These are phyloP conservation scores for Furcasterigmium sp. DNA, from an alignment of 2,329 filamentous ascomycete genomes.

Conservation along the genomic window DNA sequence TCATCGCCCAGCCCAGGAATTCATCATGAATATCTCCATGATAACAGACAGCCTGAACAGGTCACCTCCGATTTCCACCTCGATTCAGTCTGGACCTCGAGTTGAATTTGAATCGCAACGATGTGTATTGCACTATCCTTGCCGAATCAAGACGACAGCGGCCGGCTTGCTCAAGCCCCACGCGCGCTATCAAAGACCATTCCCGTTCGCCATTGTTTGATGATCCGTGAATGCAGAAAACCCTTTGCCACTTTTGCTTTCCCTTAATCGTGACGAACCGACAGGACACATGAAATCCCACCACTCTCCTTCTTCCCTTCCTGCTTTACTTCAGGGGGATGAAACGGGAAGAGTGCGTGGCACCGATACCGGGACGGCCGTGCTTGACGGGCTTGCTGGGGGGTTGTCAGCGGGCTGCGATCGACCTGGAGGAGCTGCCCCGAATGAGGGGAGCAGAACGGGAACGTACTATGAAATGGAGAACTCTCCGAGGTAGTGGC, in stretches of 20 bases:
- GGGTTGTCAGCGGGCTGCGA: constrained; percentile 40
- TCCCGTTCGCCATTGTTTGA: constrained; percentile 47
- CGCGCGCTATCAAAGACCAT: constrained; percentile 44
- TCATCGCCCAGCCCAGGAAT: too few relatives aligned
- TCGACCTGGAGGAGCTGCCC: not conserved
- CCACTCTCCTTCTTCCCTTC: constrained; percentile 15
- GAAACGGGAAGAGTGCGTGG: constrained; percentile 99
- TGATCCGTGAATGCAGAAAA: constrained; percentile 53
- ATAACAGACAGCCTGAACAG: too few relatives aligned
- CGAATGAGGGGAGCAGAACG: too few relatives aligned
- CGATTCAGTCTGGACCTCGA: too few relatives aligned
- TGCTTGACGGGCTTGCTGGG: constrained; percentile 98
- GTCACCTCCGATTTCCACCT: too few relatives aligned
- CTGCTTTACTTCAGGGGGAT: constrained; percentile 96
- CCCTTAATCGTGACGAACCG: constrained; percentile 21
- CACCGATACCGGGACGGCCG: constrained; percentile 99
- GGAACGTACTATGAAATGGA: constrained; percentile 95
- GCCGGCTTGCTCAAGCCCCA: constrained; percentile 14
- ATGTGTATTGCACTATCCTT: constrained; percentile 14
- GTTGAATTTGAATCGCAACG: not conserved
- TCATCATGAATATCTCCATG: too few relatives aligned
- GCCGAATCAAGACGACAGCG: constrained; percentile 14
- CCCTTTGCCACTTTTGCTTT: constrained; percentile 22
- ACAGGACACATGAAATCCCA: constrained; percentile 7
- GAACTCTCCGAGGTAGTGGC: constrained; percentile 99